Conservation (phyloP, 257 asterid genomes). For the Solanum infundibuliforme region DNA sequence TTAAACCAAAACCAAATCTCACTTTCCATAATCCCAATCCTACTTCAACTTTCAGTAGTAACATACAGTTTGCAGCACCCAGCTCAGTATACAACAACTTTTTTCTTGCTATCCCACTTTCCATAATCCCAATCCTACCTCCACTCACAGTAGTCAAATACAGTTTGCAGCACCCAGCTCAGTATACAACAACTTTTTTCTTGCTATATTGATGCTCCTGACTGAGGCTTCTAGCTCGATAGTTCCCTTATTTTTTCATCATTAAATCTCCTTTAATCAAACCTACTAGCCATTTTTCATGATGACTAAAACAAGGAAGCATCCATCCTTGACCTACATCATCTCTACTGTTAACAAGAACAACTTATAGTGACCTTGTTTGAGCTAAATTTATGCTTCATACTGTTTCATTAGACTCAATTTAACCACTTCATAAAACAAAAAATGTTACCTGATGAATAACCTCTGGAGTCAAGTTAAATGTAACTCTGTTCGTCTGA, state of each 20-base stretch:
- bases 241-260: not conserved
- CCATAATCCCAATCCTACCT: not conserved
- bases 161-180: not conserved
- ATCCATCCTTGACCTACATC: not conserved
- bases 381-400: not conserved
- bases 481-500: constrained; percentile 92
- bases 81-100: not conserved
- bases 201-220: not conserved
- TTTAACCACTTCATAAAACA: not conserved
- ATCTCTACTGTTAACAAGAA: not conserved
- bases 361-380: not conserved
- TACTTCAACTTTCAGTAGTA: not conserved
- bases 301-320: not conserved
- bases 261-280: not conserved
- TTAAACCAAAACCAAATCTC: not conserved
- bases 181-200: not conserved
- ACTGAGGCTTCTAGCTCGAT: not conserved
- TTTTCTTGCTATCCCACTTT: not conserved
- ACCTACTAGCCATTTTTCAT: not conserved
- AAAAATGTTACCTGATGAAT: constrained; percentile 69
- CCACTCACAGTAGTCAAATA: not conserved
- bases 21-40: not conserved
- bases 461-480: constrained; percentile 93
- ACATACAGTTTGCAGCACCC: not conserved
- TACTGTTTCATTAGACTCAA: not conserved